Base-by-base conservation (phyloP, 2,329 filamentous ascomycete species). In the Verticillium klebahnii region DNA sequence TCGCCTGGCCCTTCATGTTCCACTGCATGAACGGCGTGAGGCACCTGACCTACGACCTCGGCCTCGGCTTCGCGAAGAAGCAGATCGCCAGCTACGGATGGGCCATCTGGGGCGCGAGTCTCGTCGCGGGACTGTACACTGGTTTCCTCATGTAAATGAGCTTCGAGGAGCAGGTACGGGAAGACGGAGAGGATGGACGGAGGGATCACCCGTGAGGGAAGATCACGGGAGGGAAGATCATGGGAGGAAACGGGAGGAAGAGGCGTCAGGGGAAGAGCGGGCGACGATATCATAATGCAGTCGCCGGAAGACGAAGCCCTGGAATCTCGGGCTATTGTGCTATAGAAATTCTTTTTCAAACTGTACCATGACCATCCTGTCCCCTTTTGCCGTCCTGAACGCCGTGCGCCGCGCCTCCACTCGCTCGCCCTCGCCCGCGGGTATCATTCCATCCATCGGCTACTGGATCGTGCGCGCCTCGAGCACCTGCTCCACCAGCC, bases 1-100 rank as follows among this genome's bases (percentile, higher is more conserved):
- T 83, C 56, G 81, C 81, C 61, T 87, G 85, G 80, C 85, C 85
- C n/a, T 85, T 87, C 61, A 73, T 78, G 61, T 87, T 81, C 76
- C 85, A 87, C 77, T 72, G 75, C 65, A 67, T 84, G 73, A 85
- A 83, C 74, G 85, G 85, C 63, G 68, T 80, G 61, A 78, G 83
- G 68, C 85, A 87, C 66, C 72, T 87, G 54, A 68, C 78, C 56
- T 85, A 81, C 71, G 85, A 87, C 65, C 61, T 80, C 8, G 79
- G 77, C 54, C 72, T 76, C 66, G 84, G 83, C 36, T 86, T 84
- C 70, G 68, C 75, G 63, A 82, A 80, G 77, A 60, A 73, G 1
- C 72, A 75, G 17, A 81, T 86, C 65, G 68, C 75, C 67, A 74
- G 73, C 66, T 75, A 75, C 37, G 81, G 83, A 67, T 79, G 75